These are phyloP conservation scores for Salvia splendens DNA, from an alignment of 257 asterid species.

Conservation along the genomic window DNA sequence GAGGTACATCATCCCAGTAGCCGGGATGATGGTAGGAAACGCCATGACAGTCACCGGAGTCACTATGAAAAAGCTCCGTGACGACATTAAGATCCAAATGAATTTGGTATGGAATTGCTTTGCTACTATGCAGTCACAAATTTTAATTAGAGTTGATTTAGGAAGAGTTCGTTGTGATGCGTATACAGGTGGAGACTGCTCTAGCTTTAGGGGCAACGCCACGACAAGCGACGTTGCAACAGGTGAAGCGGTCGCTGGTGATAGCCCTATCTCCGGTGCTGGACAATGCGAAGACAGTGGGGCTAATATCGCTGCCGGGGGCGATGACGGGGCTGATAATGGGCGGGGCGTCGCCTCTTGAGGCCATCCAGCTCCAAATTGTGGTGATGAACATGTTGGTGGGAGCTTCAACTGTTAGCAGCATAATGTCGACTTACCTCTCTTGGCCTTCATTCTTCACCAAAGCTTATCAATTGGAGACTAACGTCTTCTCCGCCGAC, in stretches of 20 bases:
- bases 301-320: conserved; percentile 90
- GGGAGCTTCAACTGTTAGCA: conserved; percentile 86
- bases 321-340: conserved; percentile 95
- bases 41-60: conserved; percentile 96
- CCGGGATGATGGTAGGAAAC: conserved; percentile 97
- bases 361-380: conserved; percentile 86
- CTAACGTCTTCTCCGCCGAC: conserved; percentile 59
- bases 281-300: conserved; percentile 93
- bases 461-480: conserved; percentile 76
- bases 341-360: conserved; percentile 97
- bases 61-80: conserved; percentile 86
- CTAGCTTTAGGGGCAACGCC: conserved; percentile 96
- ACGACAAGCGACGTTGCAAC: conserved; percentile 80
- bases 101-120: conserved; percentile 38
- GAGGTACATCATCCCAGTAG: conserved; percentile 78
- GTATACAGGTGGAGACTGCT: conserved; percentile 80
- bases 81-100: conserved; percentile 82
- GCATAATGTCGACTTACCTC: conserved; percentile 79
- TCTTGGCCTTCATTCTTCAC: conserved; percentile 95
- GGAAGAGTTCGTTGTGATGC: too few species aligned
- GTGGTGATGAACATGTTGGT: conserved; percentile 89
- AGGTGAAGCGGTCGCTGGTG: conserved; percentile 78
- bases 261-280: conserved; percentile 84
- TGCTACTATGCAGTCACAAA: background rate
- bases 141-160: too few species aligned